A percentile compares a stretch with the other conserved stretches of the same genome.
phyloP scores from a whole-genome alignment of 2,329 filamentous ascomycete genomes.

The Zymoseptoria tritici region DNA sequence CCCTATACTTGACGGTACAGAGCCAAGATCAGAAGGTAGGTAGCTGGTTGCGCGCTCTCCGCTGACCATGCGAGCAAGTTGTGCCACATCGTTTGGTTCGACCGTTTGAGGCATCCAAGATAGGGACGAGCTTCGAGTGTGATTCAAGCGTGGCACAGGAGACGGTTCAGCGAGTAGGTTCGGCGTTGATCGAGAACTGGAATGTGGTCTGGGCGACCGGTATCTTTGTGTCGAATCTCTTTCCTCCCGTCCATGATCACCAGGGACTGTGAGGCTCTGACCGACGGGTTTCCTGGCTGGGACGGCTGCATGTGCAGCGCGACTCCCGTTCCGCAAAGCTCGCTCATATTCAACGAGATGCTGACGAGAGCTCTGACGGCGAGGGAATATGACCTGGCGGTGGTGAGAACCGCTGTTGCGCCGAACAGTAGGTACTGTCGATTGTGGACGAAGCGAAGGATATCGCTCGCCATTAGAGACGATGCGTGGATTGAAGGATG shows the following conservation, averaged over 20 bases:
- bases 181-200: slow-evolving; percentile 19
- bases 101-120: background rate
- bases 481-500: background rate
- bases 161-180: slow-evolving; percentile 11
- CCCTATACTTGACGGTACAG: background rate
- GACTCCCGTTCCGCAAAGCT: background rate
- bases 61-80: slow-evolving; percentile 11
- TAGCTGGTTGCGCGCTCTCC: slow-evolving; percentile 11
- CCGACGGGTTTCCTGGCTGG: background rate
- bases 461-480: slow-evolving; percentile 19
- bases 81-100: background rate
- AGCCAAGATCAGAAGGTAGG: slow-evolving; percentile 1
- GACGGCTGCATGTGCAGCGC: background rate
- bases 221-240: background rate
- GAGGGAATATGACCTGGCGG: slow-evolving; percentile 10
- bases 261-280: background rate
- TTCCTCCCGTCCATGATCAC: background rate
- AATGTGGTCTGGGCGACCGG: background rate
- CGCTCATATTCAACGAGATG: slow-evolving; percentile 5
- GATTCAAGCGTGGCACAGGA: background rate
- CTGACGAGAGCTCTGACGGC: slow-evolving; percentile 11
- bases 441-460: slow-evolving; percentile 14
- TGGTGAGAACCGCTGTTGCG: slow-evolving; percentile 11
- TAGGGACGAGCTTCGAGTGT: background rate
- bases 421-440: slow-evolving; percentile 2